These are phyloP conservation scores for Stevia rebaudiana DNA, from an alignment of 140 eudicot genomes.

Conservation along the genomic window DNA sequence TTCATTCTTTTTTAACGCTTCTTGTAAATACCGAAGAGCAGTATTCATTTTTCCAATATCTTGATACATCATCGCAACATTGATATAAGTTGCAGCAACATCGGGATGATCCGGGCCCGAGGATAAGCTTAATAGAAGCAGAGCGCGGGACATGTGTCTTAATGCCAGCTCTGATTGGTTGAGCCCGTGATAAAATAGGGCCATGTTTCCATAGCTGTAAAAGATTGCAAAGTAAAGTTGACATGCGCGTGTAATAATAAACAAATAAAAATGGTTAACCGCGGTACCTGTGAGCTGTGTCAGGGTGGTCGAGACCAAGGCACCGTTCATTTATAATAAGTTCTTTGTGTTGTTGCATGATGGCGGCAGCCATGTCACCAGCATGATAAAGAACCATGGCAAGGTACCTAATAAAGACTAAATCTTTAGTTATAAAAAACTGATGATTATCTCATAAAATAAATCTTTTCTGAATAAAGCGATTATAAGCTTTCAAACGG, in stretches of 20 bases:
- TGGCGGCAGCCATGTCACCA: slow-evolving; percentile 98
- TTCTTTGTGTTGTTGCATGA: slow-evolving; percentile 97
- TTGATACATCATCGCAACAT: slow-evolving; percentile 99
- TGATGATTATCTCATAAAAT: not conserved
- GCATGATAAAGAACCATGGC: slow-evolving; percentile 99
- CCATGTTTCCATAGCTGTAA: slow-evolving; percentile 98
- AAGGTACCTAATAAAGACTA: slow-evolving; percentile 50
- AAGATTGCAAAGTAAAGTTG: not conserved
- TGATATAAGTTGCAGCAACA: slow-evolving; percentile 93
- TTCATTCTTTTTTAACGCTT: slow-evolving; percentile 91
- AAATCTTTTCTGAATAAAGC: not conserved
- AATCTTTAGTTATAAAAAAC: not conserved
- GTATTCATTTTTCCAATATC: slow-evolving; percentile 90
- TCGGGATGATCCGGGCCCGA: slow-evolving; percentile 99
- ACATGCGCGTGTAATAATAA: not conserved
- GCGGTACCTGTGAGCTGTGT: slow-evolving; percentile 93
- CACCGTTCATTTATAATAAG: slow-evolving; percentile 94
- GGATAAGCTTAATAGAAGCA: slow-evolving; percentile 70
- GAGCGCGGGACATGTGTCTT: slow-evolving; percentile 94
- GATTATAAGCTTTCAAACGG: not conserved
- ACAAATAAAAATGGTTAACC: not conserved
- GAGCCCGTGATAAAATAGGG: slow-evolving; percentile 90
- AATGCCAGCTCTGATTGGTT: slow-evolving; percentile 94
- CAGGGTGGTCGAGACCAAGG: slow-evolving; percentile 97
- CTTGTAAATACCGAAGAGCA: slow-evolving; percentile 96